Evolutionary conservation across 495 filamentous ascomycete species (phyloP).

Genomic region (Pseudevernia furfuracea): DNA sequence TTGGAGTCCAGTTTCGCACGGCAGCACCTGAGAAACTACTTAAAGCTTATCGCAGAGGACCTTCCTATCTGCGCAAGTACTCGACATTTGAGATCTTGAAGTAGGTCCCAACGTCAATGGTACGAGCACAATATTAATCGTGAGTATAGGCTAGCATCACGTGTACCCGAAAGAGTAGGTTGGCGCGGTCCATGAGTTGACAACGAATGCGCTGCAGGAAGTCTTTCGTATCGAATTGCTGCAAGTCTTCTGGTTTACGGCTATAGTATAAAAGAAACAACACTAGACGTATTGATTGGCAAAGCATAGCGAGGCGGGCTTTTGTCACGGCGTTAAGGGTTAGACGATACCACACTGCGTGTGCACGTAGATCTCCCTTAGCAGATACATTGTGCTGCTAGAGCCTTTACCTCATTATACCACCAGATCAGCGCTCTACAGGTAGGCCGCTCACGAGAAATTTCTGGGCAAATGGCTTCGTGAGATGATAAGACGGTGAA

Average conservation of each 20-base stretch:
- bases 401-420: not conserved
- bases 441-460: not conserved
- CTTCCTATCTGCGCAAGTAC: constrained; percentile 59
- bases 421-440: not conserved
- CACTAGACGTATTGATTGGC: not conserved
- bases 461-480: not conserved
- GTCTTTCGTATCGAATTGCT: not conserved
- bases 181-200: not conserved
- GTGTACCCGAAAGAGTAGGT: not conserved
- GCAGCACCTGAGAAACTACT: constrained; percentile 49
- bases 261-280: not conserved
- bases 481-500: not conserved
- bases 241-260: not conserved
- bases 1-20: constrained; percentile 39
- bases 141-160: constrained; percentile 3
- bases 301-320: not conserved
- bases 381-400: not conserved
- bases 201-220: not conserved
- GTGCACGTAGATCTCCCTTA: not conserved
- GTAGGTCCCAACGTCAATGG: constrained; percentile 40
- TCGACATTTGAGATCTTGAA: constrained; percentile 69
- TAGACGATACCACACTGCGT: not conserved
- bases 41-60: constrained; percentile 62
- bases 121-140: not conserved
- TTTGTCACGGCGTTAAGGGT: not conserved